Conservation (phyloP, 2,329 filamentous ascomycete species). For the Epichloe aotearoae region DNA sequence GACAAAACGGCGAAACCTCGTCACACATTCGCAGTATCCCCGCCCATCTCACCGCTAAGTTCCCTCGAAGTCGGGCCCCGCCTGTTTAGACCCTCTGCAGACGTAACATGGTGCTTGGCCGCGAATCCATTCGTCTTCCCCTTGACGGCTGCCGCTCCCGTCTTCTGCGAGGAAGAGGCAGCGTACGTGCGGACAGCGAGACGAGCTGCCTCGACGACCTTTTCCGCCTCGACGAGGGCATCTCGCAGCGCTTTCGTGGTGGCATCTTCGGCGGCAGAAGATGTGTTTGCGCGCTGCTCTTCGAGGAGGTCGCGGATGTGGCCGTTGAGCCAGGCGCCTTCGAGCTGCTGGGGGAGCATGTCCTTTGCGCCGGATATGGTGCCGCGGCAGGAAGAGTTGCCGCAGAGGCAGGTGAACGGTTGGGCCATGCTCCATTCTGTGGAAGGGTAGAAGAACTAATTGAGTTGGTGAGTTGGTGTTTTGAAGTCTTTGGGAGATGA, state of each 20-base stretch:
- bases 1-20: not conserved
- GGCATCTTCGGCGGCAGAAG: constrained; percentile 19
- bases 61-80: constrained; percentile 40
- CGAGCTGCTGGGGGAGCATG: constrained; percentile 38
- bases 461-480: not conserved
- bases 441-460: constrained; percentile 59
- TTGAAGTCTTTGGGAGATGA: not conserved
- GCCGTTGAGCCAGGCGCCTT: constrained; percentile 46
- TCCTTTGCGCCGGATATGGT: constrained; percentile 49
- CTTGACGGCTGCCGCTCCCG: not conserved
- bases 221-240: constrained; percentile 32
- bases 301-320: constrained; percentile 46
- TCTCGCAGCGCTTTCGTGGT: constrained; percentile 29
- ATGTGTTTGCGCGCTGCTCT: constrained; percentile 6
- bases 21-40: constrained; percentile 32
- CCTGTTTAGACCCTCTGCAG: constrained; percentile 14
- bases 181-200: constrained; percentile 29
- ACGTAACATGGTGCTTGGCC: not conserved
- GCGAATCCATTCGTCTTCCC: constrained; percentile 8
- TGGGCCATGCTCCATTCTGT: constrained; percentile 66
- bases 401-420: constrained; percentile 54
- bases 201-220: constrained; percentile 31
- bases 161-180: constrained; percentile 2
- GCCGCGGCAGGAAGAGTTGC: constrained; percentile 42
- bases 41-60: constrained; percentile 48